Base-by-base conservation (phyloP, 805 yeast species). In the Lipomyces orientalis region DNA sequence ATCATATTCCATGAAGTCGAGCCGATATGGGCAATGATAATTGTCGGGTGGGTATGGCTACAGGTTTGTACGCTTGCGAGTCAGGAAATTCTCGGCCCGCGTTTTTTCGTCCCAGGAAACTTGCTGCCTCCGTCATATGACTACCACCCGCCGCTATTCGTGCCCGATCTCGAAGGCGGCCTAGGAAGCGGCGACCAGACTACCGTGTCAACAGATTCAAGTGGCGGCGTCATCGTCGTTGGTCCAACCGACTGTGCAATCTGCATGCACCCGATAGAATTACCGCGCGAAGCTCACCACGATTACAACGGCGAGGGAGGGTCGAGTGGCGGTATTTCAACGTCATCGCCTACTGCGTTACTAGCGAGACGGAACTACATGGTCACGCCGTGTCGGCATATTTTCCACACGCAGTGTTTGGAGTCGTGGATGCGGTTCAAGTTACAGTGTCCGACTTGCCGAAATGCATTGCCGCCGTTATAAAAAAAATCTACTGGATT, bases 341-440 rank as follows among this genome's bases (percentile, higher is more conserved):
- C 75, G 16, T 59, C 75, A 35, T 68, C 73, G 9, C 75, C 79
- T 0, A 71, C 79, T 19, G 73, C 75, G 16, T 39, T 79, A 31
- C 69, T 78, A 39, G 80, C 79, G 2, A 66, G 81, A 16, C 73
- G 78, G 34, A 68, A 71, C 54, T 79, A 79, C 66, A 78, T 79
- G 81, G 73, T 70, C 12, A 91, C 98, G 0, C 98, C 98, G 1
- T 93, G 98, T 78, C 83, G 87, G 54, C 98, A 93, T 77, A 87
- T 92, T 9, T 94, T 93, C 84, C 98, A 93, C 76, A 85, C 91
- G 1, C 88, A 85, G n/a, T 93, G 98, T 79, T 80, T 94, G 70
- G 96, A 91, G 75, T 87, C 85, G 69, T 94, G 98, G 98, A 92
- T 94, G 97, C 86, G 88, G 76, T 90, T 91, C 76, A 91, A 93